These are phyloP conservation scores for Fallopia convolvulus DNA, from an alignment of 148 eudicot species.

Conservation along the genomic window DNA sequence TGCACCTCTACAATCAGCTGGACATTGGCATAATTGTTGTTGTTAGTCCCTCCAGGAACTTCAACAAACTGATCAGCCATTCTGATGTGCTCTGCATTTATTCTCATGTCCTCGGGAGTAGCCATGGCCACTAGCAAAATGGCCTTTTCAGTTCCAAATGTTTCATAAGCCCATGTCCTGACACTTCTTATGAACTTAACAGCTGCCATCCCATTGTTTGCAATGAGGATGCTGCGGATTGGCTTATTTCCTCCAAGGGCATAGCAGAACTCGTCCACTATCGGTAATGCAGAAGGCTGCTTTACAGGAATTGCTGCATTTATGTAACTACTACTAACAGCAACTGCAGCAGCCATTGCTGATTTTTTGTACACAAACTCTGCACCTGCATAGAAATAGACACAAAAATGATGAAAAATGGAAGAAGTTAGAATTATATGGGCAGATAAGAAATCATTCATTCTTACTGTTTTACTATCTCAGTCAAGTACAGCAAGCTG, in stretches of 20 bases:
- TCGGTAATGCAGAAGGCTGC: conserved; percentile 36
- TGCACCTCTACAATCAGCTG: conserved; percentile 95
- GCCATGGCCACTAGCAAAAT: conserved; percentile 98
- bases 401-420: not conserved
- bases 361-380: conserved; percentile 18
- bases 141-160: conserved; percentile 96
- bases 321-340: conserved; percentile 28
- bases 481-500: not conserved
- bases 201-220: conserved; percentile 99
- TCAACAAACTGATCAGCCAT: conserved; percentile 98
- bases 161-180: conserved; percentile 91
- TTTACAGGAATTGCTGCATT: conserved; percentile 55
- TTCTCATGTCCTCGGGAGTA: conserved; percentile 98
- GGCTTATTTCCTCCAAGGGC: conserved; percentile 83
- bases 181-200: conserved; percentile 94
- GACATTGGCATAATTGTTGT: conserved; percentile 97
- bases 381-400: not conserved
- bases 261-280: conserved; percentile 68
- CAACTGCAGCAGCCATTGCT: conserved; percentile 26
- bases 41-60: conserved; percentile 99
- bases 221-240: conserved; percentile 84
- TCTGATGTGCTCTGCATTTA: conserved; percentile 95
- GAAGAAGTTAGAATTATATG: not conserved
- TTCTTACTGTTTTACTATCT: not conserved
- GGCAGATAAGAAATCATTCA: not conserved